Evolutionary conservation across 306 rosid species (phyloP).

Genomic region (Cucurbita pepo): DNA sequence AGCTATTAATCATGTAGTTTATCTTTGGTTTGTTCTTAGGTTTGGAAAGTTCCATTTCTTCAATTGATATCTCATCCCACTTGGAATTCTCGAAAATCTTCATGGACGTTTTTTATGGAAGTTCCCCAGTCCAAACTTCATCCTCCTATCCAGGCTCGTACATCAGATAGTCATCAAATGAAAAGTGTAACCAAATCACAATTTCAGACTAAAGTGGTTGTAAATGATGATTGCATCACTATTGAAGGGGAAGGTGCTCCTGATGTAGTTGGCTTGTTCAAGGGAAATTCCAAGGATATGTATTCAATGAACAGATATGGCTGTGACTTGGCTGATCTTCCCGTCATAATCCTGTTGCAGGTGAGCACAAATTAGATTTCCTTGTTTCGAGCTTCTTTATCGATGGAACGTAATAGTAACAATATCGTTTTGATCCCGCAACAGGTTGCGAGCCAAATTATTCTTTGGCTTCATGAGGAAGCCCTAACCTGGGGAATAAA

Average conservation of each 20-base stretch:
- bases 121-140: constrained; percentile 55
- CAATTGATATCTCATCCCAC: constrained; percentile 67
- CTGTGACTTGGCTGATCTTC: constrained; percentile 70
- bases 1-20: constrained; percentile 9
- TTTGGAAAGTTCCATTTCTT: constrained; percentile 59
- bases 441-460: constrained; percentile 81
- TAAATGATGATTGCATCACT: constrained; percentile 62
- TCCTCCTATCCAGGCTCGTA: constrained; percentile 21
- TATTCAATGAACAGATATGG: constrained; percentile 57
- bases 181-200: constrained; percentile 35
- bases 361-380: constrained; percentile 15
- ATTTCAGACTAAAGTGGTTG: constrained; percentile 69
- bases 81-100: constrained; percentile 77
- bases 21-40: constrained; percentile 26
- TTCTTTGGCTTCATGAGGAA: constrained; percentile 76
- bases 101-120: constrained; percentile 74
- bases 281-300: constrained; percentile 43
- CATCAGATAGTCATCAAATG: constrained; percentile 18
- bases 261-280: constrained; percentile 55
- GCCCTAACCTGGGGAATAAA: constrained; percentile 74
- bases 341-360: constrained; percentile 82
- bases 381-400: not conserved
- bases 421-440: not conserved
- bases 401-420: not conserved
- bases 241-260: constrained; percentile 86